Evolutionary conservation across 345 rosid species (phyloP), one percentile per base, ranked within the genome.

Genomic region (Garcia nutans): DNA sequence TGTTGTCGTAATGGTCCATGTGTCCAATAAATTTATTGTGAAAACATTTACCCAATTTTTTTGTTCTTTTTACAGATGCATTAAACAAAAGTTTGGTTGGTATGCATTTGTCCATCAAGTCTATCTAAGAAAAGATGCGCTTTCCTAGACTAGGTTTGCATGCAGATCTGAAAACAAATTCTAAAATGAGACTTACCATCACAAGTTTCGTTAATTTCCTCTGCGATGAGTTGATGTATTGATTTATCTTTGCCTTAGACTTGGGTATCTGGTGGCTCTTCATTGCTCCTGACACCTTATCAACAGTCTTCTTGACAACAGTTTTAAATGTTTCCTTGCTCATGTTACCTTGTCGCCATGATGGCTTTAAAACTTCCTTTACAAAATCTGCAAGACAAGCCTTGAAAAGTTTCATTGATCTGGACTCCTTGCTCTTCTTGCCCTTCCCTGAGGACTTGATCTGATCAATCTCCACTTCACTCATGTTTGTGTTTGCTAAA

Each of bases 271-370:
- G 93, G 76, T 79, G 91, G 79, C 85, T 82, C 79, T 89, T 89
- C 97, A 85, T 89, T 63, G 97, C 91, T 60, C 89, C 93, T 9
- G 93, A 80, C 6, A 93, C 99, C 78, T 95, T 95, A 52, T 93
- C 99, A 52, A 95, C 97, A 2, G 88, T 89, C 83, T 94, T 93
- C 88, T 93, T 93, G 68, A 93, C 97, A 58, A 95, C 89, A 45
- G 92, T 95, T 85, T 95, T 95, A 72, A 91, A 95, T 55, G 97
- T 92, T 77, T 95, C 98, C 84, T 91, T 95, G 85, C 98, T 95
- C 97, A 95, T 93, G 78, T 90, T 88, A 77, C 99, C 97, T 79
- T 95, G 93, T 59, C 85, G 84, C 99, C 98, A 95, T 5, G 96
- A 90, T 1, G 99, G 99, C 87, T 87, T 92, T 62, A 93, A 81